Base-by-base conservation (phyloP, 495 filamentous ascomycete genomes). In the Aspergillus ellipticus region DNA sequence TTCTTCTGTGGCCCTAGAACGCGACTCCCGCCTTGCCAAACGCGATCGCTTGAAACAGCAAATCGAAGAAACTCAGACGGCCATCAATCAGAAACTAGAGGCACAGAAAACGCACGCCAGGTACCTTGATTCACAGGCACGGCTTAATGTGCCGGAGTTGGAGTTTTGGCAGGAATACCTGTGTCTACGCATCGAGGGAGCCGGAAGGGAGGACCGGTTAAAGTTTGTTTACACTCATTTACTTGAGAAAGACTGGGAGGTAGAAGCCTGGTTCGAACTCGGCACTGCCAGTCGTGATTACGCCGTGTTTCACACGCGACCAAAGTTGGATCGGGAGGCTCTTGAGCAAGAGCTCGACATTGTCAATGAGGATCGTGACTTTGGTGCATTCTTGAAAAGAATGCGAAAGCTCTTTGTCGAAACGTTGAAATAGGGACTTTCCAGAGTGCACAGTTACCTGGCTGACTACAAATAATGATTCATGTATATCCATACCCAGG, bases 121-220 rank as follows among this genome's bases (percentile, higher is more conserved):
- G 49, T 80, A 88, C 56, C 65, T 92, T 22, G 88, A 95, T 66
- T 78, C 84, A 26, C 93, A 97, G 71, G 79, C 87, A 33, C 81
- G 89, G 41, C 86, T 89, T 57, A 96, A 97, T 70, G 81, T 87
- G 42, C 94, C 94, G 2, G 94, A 98, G 69, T 78, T 97, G 37
- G 87, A 90, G 37, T 97, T 98, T 70, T 98, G 95, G 95, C 86
- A 95, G 65, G 86, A 89, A 53, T 90, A 90, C 67, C 75, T 98
- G 56, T 88, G 93, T 55, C 63, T 97, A 74, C 78, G 87, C 49
- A 93, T 98, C 66, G 92, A 97, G 68, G 94, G 94, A 4, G 88
- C 88, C 0, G 93, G 93, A 0, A 78, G 80, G 49, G 85, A 88
- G 51, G 92, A 97, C 71, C 79, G 89, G 35, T 76, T 98, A 57